A percentile compares a stretch with the other conserved stretches of the same genome.
Evolutionary conservation across 2,329 filamentous ascomycete genomes (phyloP).

Genomic region (Chaetomium sp.): DNA sequence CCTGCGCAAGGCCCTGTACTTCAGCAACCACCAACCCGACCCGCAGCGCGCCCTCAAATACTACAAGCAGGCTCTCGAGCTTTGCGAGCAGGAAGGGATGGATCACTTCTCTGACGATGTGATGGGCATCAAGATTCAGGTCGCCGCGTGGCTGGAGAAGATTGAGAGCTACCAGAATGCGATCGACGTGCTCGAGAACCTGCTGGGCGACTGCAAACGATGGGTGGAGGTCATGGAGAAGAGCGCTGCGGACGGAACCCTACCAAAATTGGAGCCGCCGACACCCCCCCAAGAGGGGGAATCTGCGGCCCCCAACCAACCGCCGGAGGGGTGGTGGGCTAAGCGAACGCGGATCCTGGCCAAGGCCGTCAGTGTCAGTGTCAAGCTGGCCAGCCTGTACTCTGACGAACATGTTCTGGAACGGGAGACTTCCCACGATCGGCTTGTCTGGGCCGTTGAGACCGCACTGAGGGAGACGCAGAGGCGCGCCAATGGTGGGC

Average conservation of each 20-base stretch:
- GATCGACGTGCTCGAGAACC: slow-evolving; percentile 70
- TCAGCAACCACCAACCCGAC: slow-evolving; percentile 69
- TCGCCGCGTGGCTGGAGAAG: slow-evolving; percentile 74
- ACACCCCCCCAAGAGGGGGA: slow-evolving; percentile 13
- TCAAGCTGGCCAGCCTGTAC: slow-evolving; percentile 83
- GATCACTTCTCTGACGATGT: slow-evolving; percentile 90
- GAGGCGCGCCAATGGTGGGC: slow-evolving; percentile 58
- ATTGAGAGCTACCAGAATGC: slow-evolving; percentile 63
- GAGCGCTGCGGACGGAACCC: slow-evolving; percentile 40
- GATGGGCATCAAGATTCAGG: slow-evolving; percentile 78
- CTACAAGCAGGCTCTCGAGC: slow-evolving; percentile 71
- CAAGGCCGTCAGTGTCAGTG: slow-evolving; percentile 66
- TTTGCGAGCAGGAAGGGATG: slow-evolving; percentile 66
- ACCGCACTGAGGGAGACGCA: slow-evolving; percentile 68
- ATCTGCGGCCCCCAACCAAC: slow-evolving; percentile 20
- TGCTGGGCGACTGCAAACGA: slow-evolving; percentile 60
- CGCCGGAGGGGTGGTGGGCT: slow-evolving; percentile 45
- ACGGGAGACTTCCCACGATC: slow-evolving; percentile 65
- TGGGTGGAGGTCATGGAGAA: slow-evolving; percentile 54
- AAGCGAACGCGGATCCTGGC: slow-evolving; percentile 62
- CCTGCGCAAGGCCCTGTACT: slow-evolving; percentile 79
- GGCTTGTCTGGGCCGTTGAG: slow-evolving; percentile 75
- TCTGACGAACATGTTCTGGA: slow-evolving; percentile 68
- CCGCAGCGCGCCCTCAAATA: slow-evolving; percentile 72
- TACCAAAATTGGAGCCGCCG: slow-evolving; percentile 27